Base-by-base conservation (phyloP, 1,284 basidiomycete species). In the Papiliotrema fonsecae region DNA sequence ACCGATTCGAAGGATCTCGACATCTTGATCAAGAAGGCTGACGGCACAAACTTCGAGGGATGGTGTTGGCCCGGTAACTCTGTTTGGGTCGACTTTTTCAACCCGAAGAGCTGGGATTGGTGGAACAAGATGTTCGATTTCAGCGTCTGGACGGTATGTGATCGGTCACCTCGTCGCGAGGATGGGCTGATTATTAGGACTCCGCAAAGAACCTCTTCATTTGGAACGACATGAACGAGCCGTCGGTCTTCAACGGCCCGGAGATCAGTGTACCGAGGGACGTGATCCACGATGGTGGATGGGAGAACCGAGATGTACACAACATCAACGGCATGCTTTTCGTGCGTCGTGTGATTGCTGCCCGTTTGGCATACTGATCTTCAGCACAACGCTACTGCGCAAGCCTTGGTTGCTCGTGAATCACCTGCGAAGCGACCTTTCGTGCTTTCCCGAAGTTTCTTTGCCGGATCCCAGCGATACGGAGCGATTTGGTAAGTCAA, bases 221-320 rank as follows among this genome's bases (percentile, higher is more conserved):
- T 54, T 97, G 93, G 92, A 97, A 97, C 72, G 94, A 98, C 70
- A 98, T 98, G 94, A 97, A 97, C 67, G 94, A 97, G 88, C 94
- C 94, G 1, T 86, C 92, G 4, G 85, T 99, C 22, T 98, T 99
- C 78, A 94, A 97, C 61, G 96, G 94, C 0, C 96, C 96, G 2
- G 96, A 99, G 70, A 94, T 98, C 64, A 91, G 90, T 13, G 91
- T 97, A 85, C 91, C 88, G 13, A 89, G 87, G 68, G 96, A 98
- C 62, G 88, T 86, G 53, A 73, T 96, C 31, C 94, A 98, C 64
- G 86, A 85, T 34, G 91, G 90, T 19, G 73, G 73, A 6, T 98
- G 94, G 94, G 94, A 99, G 69, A 92, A 99, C 67, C 84, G 94
- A 38, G 94, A 98, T 66, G 73, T 99, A 42, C 74, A 75, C 64